Conservation (phyloP, 139 green algal genomes). For the Asterochloris erici region DNA sequence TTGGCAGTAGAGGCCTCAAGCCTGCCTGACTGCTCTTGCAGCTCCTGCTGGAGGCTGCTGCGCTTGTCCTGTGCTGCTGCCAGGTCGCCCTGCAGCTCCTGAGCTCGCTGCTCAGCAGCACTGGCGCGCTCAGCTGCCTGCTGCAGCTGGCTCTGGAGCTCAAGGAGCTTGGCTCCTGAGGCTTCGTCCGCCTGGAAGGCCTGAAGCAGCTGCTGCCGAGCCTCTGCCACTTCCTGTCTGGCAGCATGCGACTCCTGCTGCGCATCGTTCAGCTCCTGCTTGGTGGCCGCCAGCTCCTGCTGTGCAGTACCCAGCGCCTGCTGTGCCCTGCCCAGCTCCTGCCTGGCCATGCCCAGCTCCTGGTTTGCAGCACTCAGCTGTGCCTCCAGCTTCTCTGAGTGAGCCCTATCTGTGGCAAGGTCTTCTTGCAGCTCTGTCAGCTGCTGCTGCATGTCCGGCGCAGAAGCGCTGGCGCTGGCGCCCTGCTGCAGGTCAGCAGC, state of each 20-base stretch:
- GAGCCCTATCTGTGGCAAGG: neutral
- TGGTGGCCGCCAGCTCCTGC: neutral
- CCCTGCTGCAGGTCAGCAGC: neutral
- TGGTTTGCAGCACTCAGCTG: neutral
- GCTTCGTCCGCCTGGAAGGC: neutral
- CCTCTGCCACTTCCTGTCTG: neutral
- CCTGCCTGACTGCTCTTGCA: no score
- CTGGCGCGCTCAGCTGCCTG: neutral
- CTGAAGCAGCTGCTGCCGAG: neutral
- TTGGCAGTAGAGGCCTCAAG: no score
- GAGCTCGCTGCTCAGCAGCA: neutral
- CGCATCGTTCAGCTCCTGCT: neutral
- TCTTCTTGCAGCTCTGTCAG: neutral
- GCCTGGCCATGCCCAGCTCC: neutral
- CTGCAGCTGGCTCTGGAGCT: neutral
- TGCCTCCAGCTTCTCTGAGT: neutral
- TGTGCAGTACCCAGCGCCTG: neutral
- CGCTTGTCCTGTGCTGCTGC: neutral
- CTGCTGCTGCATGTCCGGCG: constrained; percentile 5
- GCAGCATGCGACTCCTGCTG: neutral
- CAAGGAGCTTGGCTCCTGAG: neutral
- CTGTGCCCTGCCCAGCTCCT: neutral
- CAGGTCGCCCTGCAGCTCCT: neutral
- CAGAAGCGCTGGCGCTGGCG: neutral
- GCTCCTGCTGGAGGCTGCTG: neutral